phyloP scores from a whole-genome alignment of 78 protist species.

The Diacronema lutheri region DNA sequence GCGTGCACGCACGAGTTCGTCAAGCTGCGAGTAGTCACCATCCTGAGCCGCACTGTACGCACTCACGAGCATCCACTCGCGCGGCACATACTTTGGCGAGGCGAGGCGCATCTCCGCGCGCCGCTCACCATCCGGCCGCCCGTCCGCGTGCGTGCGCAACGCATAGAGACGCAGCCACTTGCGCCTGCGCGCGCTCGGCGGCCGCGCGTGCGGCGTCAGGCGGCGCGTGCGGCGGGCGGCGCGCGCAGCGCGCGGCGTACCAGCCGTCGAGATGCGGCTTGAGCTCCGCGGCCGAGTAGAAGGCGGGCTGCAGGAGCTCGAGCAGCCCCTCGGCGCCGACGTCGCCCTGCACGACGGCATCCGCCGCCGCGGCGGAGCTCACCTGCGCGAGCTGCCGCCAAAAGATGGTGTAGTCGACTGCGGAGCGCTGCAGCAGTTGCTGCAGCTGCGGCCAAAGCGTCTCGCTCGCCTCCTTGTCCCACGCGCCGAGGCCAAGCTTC shows the following conservation, averaged over 20 bases:
- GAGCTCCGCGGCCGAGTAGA: not conserved
- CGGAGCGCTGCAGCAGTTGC: not conserved
- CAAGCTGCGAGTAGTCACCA: constrained; percentile 4
- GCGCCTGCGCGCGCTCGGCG: not conserved
- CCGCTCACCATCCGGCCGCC: not conserved
- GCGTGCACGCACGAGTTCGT: too few species aligned
- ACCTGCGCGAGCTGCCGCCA: constrained; percentile 28
- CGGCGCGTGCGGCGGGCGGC: too few species aligned
- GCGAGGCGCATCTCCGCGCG: not conserved
- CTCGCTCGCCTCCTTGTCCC: not conserved
- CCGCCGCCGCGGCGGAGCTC: not conserved
- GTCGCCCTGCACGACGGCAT: not conserved
- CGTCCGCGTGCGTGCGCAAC: not conserved
- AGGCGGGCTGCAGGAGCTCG: not conserved
- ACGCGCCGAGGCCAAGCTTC: constrained; percentile 12
- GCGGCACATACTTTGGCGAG: constrained; percentile 45
- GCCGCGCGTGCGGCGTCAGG: not conserved
- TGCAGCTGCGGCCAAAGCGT: not conserved
- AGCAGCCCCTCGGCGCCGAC: not conserved
- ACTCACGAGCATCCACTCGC: constrained; percentile 52
- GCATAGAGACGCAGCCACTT: too few species aligned
- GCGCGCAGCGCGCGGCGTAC: too few species aligned
- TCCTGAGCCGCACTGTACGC: constrained; percentile 5
- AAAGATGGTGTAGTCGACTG: constrained; percentile 19
- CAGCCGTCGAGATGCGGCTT: not conserved